A percentile compares a stretch with the other conserved stretches of the same genome.
phyloP scores from a whole-genome alignment of 2,329 filamentous ascomycete species.

The Botrytis hyacinthi region DNA sequence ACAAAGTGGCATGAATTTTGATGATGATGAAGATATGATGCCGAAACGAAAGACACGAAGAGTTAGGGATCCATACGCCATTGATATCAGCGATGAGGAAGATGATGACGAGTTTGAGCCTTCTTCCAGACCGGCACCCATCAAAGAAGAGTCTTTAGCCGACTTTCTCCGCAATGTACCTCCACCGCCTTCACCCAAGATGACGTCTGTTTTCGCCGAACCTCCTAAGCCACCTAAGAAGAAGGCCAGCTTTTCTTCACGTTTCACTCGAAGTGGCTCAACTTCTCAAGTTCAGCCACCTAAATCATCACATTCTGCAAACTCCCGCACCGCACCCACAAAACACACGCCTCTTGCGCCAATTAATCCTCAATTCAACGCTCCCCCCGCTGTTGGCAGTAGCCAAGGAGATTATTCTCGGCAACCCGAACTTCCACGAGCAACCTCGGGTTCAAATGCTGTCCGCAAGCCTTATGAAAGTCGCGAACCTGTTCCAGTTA shows the following conservation, averaged over 20 bases:
- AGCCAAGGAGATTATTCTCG: slow-evolving; percentile 27
- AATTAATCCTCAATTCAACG: slow-evolving; percentile 47
- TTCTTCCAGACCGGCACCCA: slow-evolving; percentile 28
- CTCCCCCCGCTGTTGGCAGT: slow-evolving; percentile 53
- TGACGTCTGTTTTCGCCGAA: slow-evolving; percentile 28
- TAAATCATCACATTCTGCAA: slow-evolving; percentile 34
- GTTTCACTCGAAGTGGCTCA: slow-evolving; percentile 46
- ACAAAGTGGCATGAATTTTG: slow-evolving; percentile 28
- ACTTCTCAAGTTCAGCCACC: slow-evolving; percentile 41
- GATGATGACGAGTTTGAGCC: slow-evolving; percentile 37
- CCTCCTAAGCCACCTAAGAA: slow-evolving; percentile 42
- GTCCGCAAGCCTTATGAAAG: slow-evolving; percentile 52
- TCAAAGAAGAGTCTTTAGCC: slow-evolving; percentile 62
- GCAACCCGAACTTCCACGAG: slow-evolving; percentile 30
- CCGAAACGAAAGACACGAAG: slow-evolving; percentile 74
- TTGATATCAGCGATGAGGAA: slow-evolving; percentile 63
- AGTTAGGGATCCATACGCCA: slow-evolving; percentile 87
- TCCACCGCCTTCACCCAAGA: slow-evolving; percentile 55
- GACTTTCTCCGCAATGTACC: slow-evolving; percentile 71
- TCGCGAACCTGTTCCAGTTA: slow-evolving; percentile 32
- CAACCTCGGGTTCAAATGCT: slow-evolving; percentile 29
- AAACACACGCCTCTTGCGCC: slow-evolving; percentile 32
- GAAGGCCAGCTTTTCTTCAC: slow-evolving; percentile 62
- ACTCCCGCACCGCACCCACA: slow-evolving; percentile 40
- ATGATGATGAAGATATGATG: slow-evolving; percentile 45